Percentiles rank a stretch among this genome's conserved stretches.
Conservation (phyloP, 2,329 filamentous ascomycete genomes). For the Cercospora canescens region DNA sequence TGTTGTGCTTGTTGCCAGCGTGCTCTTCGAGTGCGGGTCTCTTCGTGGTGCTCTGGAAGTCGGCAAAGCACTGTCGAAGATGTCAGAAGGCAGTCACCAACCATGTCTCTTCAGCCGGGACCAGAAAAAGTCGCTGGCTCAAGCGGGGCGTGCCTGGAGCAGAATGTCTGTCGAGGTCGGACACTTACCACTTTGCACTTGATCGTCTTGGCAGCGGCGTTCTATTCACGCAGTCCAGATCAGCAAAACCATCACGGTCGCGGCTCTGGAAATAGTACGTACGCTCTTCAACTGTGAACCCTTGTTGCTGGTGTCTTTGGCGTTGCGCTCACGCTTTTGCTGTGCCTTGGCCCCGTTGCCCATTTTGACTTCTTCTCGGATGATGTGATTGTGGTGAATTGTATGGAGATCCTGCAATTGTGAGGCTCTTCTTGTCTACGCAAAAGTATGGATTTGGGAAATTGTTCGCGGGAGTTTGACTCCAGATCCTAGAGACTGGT, state of each 20-base stretch:
- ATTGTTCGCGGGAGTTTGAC: constrained; percentile 3
- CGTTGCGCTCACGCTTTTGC: constrained; percentile 69
- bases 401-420: background rate
- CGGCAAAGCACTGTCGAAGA: constrained; percentile 64
- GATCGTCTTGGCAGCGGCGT: constrained; percentile 72
- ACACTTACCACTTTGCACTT: constrained; percentile 60
- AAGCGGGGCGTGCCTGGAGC: background rate
- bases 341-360: constrained; percentile 61
- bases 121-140: background rate
- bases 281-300: constrained; percentile 27
- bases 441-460: background rate
- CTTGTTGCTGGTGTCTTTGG: constrained; percentile 59
- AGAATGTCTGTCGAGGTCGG: background rate
- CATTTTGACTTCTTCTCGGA: constrained; percentile 16
- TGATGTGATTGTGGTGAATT: background rate
- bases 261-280: constrained; percentile 1
- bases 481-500: background rate
- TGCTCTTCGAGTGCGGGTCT: constrained; percentile 71
- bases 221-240: constrained; percentile 48
- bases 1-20: constrained; percentile 74
- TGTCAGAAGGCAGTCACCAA: background rate
- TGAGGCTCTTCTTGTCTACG: background rate
- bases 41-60: constrained; percentile 76
- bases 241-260: constrained; percentile 4
- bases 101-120: background rate